These are phyloP conservation scores for Monosporascus sp. DNA, from an alignment of 2,329 filamentous ascomycete species.

Conservation along the genomic window DNA sequence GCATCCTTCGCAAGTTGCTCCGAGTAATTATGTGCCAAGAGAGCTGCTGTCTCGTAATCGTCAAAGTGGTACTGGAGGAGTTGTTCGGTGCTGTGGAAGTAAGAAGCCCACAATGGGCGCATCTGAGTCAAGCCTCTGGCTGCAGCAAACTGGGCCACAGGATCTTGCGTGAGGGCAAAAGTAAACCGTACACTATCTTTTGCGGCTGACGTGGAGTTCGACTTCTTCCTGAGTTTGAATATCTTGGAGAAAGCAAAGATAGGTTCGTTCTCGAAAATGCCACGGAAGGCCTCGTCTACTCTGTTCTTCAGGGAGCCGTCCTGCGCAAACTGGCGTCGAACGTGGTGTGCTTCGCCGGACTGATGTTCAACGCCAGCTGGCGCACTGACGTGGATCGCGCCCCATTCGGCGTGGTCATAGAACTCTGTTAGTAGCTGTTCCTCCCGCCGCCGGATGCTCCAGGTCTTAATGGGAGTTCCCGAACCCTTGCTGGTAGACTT, in stretches of 20 bases:
- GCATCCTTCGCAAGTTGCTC: conserved; percentile 65
- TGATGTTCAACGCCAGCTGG: conserved; percentile 65
- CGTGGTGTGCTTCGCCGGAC: conserved; percentile 59
- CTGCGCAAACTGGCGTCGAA: conserved; percentile 66
- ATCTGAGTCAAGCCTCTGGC: conserved; percentile 71
- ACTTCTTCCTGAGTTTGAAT: conserved; percentile 43
- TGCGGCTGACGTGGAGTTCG: conserved; percentile 21
- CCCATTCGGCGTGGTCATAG: conserved; percentile 76
- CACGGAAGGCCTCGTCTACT: conserved; percentile 61
- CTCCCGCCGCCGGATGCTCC: conserved; percentile 53
- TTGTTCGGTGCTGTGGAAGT: conserved; percentile 58
- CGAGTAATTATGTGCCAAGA: conserved; percentile 69
- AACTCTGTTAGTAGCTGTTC: conserved; percentile 72
- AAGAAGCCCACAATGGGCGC: conserved; percentile 74
- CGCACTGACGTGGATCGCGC: conserved; percentile 70
- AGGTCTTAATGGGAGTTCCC: conserved; percentile 52
- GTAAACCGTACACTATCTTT: conserved; percentile 65
- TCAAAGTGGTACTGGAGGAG: conserved; percentile 71
- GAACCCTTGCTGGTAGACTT: conserved; percentile 30
- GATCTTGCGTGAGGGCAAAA: conserved; percentile 70
- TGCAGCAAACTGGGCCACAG: conserved; percentile 73
- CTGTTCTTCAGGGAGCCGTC: conserved; percentile 61
- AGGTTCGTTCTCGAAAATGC: conserved; percentile 72
- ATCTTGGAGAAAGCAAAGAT: conserved; percentile 74
- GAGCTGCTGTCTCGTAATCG: conserved; percentile 61